Base-by-base conservation (phyloP, 495 filamentous ascomycete genomes). In the Penicillium pancosmium region DNA sequence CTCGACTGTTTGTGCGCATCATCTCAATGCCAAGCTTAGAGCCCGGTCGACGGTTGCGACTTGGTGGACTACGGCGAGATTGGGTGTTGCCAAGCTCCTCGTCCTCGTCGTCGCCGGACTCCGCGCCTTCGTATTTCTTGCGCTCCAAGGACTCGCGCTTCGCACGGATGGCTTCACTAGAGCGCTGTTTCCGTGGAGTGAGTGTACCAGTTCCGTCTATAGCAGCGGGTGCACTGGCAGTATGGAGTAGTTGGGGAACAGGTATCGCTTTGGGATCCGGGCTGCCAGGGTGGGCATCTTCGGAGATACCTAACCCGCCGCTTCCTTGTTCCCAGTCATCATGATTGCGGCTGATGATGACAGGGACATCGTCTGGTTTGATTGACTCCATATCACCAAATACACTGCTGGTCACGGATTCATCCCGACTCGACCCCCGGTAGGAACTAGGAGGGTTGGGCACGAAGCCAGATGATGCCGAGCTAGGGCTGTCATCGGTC, bases 1-100 rank as follows among this genome's bases (percentile, higher is more conserved):
- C 92, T 55, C 91, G 87, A 57, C 91, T 94, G 70, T 96, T 95
- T 21, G 91, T 95, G 18, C 92, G 85, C 91, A 96, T 92, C 92
- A 97, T 96, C 73, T 97, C 92, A 38, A 88, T 91, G 2, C 91
- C 90, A 2, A 97, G 82, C 69, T 96, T 96, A 2, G 91, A 95
- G 31, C 81, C 87, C 33, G 79, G 78, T n/a, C 84, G 77, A 31
- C 76, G 72, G 10, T 68, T 67, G 23, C 78, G 80, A 33, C 68
- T 57, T 41, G 80, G 78, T 6, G 88, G 87, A 58, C 83, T 88
- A 60, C 80, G 82, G 21, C 86, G 82, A 7, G 81, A 75, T 33
- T 80, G 80, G 23, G 79, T 66, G 54, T 83, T 78, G 9, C 90
- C 91, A 11, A 95, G 83, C 65, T 95, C 92, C 52, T 96, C 92